Conservation (phyloP, 495 filamentous ascomycete species). For the Paragyromitra xinjiangensis region DNA sequence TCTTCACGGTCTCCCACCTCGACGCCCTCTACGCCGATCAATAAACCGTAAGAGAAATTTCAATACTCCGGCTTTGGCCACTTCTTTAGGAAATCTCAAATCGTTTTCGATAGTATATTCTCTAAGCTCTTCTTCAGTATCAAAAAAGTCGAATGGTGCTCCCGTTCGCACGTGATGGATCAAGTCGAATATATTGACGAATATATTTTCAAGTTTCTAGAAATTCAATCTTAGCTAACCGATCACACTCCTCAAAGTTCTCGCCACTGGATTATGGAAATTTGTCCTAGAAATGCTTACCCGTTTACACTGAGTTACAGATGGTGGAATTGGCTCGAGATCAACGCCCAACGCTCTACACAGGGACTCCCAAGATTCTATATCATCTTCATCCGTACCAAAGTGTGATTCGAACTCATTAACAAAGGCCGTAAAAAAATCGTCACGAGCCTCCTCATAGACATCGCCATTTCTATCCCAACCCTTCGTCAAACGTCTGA, state of each 20-base stretch:
- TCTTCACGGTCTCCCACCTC: not conserved
- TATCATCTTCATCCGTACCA: slow-evolving; percentile 7
- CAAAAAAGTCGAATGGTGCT: slow-evolving; percentile 21
- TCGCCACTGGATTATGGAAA: not conserved
- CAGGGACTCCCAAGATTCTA: slow-evolving; percentile 11
- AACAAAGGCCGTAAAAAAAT: slow-evolving; percentile 24
- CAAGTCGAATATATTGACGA: slow-evolving; percentile 37
- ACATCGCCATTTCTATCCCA: not conserved
- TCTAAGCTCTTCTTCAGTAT: not conserved
- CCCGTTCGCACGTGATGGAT: slow-evolving; percentile 3
- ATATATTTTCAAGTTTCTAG: not conserved
- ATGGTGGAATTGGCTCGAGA: slow-evolving; percentile 26
- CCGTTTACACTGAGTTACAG: not conserved
- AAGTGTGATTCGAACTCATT: slow-evolving; percentile 17
- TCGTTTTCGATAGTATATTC: not conserved
- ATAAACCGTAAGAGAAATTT: slow-evolving; percentile 31
- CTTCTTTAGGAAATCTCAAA: not conserved
- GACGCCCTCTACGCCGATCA: not conserved
- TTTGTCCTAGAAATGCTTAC: not conserved
- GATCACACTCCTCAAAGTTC: not conserved
- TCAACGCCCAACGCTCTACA: slow-evolving; percentile 21
- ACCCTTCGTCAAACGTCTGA: slow-evolving; percentile 5
- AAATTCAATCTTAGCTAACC: not conserved
- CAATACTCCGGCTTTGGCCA: slow-evolving; percentile 22
- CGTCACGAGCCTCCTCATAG: not conserved